Percentiles rank a stretch among this genome's conserved stretches.
Evolutionary conservation across 352 stramenopile genomes (phyloP).

Genomic region (Pythium aristosporum): DNA sequence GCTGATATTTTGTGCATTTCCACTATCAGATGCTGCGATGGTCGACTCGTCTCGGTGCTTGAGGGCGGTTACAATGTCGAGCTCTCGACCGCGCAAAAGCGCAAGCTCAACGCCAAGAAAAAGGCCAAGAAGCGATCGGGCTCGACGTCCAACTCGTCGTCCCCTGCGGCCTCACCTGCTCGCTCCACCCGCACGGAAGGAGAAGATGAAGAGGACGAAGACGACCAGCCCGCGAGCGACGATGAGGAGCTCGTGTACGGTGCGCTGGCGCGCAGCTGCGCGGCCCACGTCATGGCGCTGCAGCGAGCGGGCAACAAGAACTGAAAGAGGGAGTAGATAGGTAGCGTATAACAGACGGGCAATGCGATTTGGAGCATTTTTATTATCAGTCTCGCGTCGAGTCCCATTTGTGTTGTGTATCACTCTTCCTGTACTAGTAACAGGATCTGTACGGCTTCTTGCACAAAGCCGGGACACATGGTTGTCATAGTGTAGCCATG

Average conservation of each 20-base stretch:
- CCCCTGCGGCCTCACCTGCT: conserved; percentile 6
- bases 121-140: conserved; percentile 12
- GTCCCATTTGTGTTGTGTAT: too few species aligned
- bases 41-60: conserved; percentile 93
- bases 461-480: conserved; percentile 1
- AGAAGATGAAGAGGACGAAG: conserved; percentile 43
- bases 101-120: conserved; percentile 35
- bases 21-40: conserved; percentile 73
- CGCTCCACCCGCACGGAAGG: conserved; percentile 12
- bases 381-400: too few species aligned
- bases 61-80: conserved; percentile 93
- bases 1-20: too few species aligned
- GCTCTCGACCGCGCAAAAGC: conserved; percentile 36
- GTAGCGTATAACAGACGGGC: not conserved
- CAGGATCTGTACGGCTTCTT: not conserved
- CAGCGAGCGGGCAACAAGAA: conserved; percentile 29
- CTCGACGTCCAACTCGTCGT: not conserved
- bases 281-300: conserved; percentile 60
- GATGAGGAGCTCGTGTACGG: conserved; percentile 60
- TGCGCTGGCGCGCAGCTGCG: conserved; percentile 55
- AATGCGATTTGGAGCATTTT: not conserved
- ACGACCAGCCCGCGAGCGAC: conserved; percentile 42
- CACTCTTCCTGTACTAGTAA: too few species aligned
- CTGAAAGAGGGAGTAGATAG: conserved; percentile 7
- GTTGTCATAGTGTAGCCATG: conserved; percentile 5